Conservation (phyloP, 257 asterid genomes). For the Gentiana straminea region DNA sequence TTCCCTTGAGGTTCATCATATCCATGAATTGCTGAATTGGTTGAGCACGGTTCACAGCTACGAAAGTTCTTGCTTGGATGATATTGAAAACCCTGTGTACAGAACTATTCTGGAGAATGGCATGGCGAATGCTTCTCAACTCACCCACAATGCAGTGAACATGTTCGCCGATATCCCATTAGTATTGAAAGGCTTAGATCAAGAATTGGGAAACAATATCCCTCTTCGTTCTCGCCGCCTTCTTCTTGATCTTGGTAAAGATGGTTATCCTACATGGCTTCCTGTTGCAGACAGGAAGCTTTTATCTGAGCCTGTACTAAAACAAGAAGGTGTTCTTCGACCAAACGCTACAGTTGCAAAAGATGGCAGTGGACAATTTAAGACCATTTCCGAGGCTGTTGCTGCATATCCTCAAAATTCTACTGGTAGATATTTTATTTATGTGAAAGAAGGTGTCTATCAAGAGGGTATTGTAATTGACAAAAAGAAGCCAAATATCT, state of each 20-base stretch:
- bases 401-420: constrained; percentile 37
- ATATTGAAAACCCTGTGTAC: constrained; percentile 27
- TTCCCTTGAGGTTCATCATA: constrained; percentile 20
- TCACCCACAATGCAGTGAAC: constrained; percentile 53
- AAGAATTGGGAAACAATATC: background rate
- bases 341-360: constrained; percentile 15
- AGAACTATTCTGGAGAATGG: constrained; percentile 32
- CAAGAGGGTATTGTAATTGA: constrained; percentile 36
- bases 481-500: constrained; percentile 34
- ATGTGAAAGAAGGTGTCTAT: constrained; percentile 65
- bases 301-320: constrained; percentile 4
- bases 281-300: constrained; percentile 47
- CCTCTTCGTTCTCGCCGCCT: constrained; percentile 18
- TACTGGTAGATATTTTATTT: constrained; percentile 40
- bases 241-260: constrained; percentile 16
- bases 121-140: constrained; percentile 33
- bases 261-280: constrained; percentile 49
- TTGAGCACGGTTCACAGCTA: constrained; percentile 26
- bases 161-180: constrained; percentile 31
- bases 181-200: constrained; percentile 30
- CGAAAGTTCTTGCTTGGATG: constrained; percentile 42
- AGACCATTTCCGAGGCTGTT: constrained; percentile 34
- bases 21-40: constrained; percentile 47
- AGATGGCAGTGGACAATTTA: constrained; percentile 25
- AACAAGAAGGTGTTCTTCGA: no score